These are phyloP conservation scores for Dioscorea cayenensis DNA, from an alignment of 116 monocot genomes.

Conservation along the genomic window DNA sequence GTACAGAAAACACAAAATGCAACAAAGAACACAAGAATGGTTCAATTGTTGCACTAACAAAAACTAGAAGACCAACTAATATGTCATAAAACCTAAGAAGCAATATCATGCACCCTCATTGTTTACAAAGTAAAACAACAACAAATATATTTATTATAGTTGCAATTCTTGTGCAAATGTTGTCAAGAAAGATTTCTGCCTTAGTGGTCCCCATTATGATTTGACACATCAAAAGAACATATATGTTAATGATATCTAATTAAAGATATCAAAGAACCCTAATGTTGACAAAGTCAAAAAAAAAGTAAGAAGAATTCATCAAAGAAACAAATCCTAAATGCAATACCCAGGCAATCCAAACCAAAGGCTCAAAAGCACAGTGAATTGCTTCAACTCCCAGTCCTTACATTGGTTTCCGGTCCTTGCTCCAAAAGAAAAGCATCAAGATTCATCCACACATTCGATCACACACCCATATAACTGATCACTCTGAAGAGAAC, in stretches of 20 bases:
- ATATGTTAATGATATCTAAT: too few species aligned
- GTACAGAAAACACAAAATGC: too few species aligned
- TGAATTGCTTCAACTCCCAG: conserved; percentile 59
- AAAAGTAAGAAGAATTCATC: background rate
- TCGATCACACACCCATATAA: background rate
- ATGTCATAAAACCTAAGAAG: background rate
- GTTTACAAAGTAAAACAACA: background rate
- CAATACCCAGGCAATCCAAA: conserved; percentile 66
- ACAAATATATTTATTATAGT: too few species aligned
- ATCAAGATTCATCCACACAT: background rate
- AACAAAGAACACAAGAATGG: too few species aligned
- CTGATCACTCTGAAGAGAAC: background rate
- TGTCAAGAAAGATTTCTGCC: too few species aligned
- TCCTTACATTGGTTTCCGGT: conserved; percentile 79
- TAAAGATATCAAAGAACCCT: too few species aligned
- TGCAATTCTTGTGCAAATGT: too few species aligned
- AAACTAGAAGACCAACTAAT: background rate
- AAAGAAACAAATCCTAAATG: background rate
- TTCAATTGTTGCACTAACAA: background rate
- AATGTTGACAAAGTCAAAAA: too few species aligned
- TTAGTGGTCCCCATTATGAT: too few species aligned
- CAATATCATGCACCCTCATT: too few species aligned
- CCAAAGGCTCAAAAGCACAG: conserved; percentile 57
- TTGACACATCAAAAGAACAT: too few species aligned
- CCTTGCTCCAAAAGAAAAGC: conserved; percentile 25